Conservation (phyloP, 176 grass and related monocot species). For the Zizania latifolia region DNA sequence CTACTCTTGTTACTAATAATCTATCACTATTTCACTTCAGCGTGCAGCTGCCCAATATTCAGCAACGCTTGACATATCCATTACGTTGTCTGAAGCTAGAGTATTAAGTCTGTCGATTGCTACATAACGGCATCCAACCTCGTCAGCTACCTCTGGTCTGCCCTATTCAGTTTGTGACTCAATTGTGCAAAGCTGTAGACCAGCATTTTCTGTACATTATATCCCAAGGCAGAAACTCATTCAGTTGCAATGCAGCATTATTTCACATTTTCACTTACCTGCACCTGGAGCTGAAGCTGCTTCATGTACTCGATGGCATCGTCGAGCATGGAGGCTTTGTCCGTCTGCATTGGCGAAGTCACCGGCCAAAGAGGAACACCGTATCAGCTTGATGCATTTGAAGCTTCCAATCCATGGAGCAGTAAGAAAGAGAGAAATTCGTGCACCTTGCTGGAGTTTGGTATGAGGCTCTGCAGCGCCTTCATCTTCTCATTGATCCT, state of each 20-base stretch:
- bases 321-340: slow-evolving; percentile 96
- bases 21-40: neutral
- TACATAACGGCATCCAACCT: neutral
- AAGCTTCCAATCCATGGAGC: neutral
- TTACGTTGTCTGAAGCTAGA: neutral
- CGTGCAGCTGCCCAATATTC: neutral
- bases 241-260: neutral
- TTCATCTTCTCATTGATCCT: slow-evolving; percentile 99
- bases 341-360: slow-evolving; percentile 41
- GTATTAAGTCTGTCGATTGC: neutral
- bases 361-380: neutral
- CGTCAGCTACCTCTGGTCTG: neutral
- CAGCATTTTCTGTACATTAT: neutral
- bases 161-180: neutral
- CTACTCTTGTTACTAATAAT: neutral
- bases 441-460: slow-evolving; percentile 85
- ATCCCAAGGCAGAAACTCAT: neutral
- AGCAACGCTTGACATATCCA: neutral
- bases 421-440: neutral
- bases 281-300: slow-evolving; percentile 93
- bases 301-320: slow-evolving; percentile 96
- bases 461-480: slow-evolving; percentile 79
- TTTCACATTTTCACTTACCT: slow-evolving; percentile 35
- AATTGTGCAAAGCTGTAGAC: neutral
- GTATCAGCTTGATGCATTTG: neutral